Base-by-base conservation (phyloP, 768 basidiomycete species). In the Collybiopsis confluens region DNA sequence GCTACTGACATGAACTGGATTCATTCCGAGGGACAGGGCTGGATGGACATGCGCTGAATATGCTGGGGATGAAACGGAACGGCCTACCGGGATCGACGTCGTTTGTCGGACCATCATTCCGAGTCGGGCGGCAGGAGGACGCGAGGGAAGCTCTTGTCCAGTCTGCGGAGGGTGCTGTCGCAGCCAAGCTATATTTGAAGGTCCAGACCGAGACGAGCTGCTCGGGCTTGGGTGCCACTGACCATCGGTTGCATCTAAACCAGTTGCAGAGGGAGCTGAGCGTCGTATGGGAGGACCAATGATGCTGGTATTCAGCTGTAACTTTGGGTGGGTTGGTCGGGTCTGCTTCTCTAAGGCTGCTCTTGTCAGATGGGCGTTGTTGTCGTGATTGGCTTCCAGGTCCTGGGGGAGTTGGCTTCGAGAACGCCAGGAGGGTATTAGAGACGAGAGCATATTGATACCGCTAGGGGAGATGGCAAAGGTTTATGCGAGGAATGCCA, bases 151-250 rank as follows among this genome's bases (percentile, higher is more conserved):
- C 18, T 36, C 15, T 7, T 45, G 42, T 6, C 43, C 30, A 45
- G 44, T 48, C 41, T 47, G 54, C 46, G n/a, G 20, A 45, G 49
- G 54, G 57, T 57, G 47, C 58, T 52, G 52, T 50, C 55, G 54
- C 45, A 73, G 54, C 75, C 74, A 76, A 10, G 70, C 71, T 44
- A 76, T 70, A 35, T 68, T 66, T 1, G 73, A 68, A n/a, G 73
- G 73, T 1, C 58, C 61, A 47, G 53, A 61, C 60, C 52, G 72
- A 65, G 56, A 68, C 57, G 60, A 65, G 21, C 33, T 37, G 47
- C 57, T 70, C 58, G 53, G 65, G 61, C 55, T 68, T 54, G 40
- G 63, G 62, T 28, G 46, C 26, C 35, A 30, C 23, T 23, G 36
- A 11, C 16, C 16, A 13, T 50, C 48, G 10, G 28, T 8, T 18